These are phyloP conservation scores for Chalara sp. DNA, from an alignment of 2,329 filamentous ascomycete genomes.

Conservation along the genomic window DNA sequence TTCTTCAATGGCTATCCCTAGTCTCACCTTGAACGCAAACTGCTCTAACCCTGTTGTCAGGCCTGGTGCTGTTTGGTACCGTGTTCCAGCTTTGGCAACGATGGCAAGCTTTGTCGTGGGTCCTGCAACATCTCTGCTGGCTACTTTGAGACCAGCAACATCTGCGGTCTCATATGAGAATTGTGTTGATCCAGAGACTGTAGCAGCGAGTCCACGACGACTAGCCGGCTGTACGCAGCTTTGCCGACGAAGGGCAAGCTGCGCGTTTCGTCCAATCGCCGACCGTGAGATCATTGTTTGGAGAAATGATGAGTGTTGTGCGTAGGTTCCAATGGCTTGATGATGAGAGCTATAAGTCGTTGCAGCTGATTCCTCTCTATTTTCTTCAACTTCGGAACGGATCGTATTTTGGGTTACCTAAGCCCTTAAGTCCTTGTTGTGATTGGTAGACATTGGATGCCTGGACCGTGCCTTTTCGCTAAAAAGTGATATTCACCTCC, in stretches of 20 bases:
- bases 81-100: conserved; percentile 88
- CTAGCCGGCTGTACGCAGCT: conserved; percentile 48
- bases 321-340: conserved; percentile 10
- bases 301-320: conserved; percentile 32
- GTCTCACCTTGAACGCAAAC: conserved; percentile 84
- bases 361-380: conserved; percentile 4
- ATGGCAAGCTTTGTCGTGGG: conserved; percentile 86
- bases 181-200: conserved; percentile 60
- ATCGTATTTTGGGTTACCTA: background rate
- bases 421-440: no score
- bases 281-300: conserved; percentile 61
- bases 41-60: conserved; percentile 85
- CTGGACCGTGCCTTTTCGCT: no score
- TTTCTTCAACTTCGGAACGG: conserved; percentile 1
- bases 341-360: conserved; percentile 9
- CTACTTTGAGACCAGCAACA: conserved; percentile 79
- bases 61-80: conserved; percentile 86
- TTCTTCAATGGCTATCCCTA: background rate
- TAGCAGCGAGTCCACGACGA: conserved; percentile 56
- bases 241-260: conserved; percentile 53
- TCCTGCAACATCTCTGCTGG: conserved; percentile 80
- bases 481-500: no score
- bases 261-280: conserved; percentile 55
- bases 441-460: no score
- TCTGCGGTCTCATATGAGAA: conserved; percentile 86